These are phyloP conservation scores for Naematelia encephala DNA, from an alignment of 768 basidiomycete genomes.

Conservation along the genomic window DNA sequence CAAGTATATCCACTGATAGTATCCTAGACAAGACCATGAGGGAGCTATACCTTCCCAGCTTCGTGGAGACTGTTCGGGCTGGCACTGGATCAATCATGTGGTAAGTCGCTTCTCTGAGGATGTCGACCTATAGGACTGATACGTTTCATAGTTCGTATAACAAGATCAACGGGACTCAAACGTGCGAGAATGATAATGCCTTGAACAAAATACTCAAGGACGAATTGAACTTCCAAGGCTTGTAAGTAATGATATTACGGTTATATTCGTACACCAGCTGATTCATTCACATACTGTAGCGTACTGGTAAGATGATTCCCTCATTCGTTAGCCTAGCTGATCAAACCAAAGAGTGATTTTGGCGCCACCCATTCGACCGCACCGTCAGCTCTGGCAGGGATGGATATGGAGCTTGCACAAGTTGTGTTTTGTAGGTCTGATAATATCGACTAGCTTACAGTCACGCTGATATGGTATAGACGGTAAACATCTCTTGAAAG, in stretches of 20 bases:
- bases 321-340: background rate
- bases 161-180: slow-evolving; percentile 49
- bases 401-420: slow-evolving; percentile 46
- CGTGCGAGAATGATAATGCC: slow-evolving; percentile 44
- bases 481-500: slow-evolving; percentile 27
- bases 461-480: slow-evolving; percentile 10
- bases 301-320: background rate
- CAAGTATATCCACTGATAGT: slow-evolving; percentile 16
- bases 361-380: slow-evolving; percentile 42
- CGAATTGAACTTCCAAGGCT: slow-evolving; percentile 49
- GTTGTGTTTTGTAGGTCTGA: slow-evolving; percentile 29
- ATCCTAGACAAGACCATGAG: slow-evolving; percentile 46
- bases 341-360: slow-evolving; percentile 35
- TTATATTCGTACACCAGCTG: background rate
- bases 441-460: background rate
- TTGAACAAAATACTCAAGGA: slow-evolving; percentile 49
- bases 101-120: slow-evolving; percentile 19
- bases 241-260: slow-evolving; percentile 22
- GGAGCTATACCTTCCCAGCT: slow-evolving; percentile 51
- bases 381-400: slow-evolving; percentile 30
- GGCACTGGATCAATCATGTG: slow-evolving; percentile 50
- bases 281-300: background rate
- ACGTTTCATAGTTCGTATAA: slow-evolving; percentile 35
- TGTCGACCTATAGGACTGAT: background rate
- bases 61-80: slow-evolving; percentile 51